These are phyloP conservation scores for Hygrocybe punicea DNA, from an alignment of 768 basidiomycete species.

Conservation along the genomic window DNA sequence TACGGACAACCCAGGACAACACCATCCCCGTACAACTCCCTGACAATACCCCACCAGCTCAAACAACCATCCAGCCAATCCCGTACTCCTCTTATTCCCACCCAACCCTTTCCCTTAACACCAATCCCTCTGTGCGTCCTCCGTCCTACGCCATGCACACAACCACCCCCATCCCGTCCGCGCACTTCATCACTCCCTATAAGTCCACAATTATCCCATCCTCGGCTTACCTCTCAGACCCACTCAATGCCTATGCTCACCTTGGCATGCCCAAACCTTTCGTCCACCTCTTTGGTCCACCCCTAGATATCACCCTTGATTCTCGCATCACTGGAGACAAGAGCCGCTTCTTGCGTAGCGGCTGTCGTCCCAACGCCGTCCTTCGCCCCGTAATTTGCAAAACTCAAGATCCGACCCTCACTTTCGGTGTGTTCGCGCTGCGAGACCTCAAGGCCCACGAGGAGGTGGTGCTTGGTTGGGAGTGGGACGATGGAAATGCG, in stretches of 20 bases:
- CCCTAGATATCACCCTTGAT: conserved; percentile 77
- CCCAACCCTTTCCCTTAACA: conserved; percentile 36
- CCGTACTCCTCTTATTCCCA: conserved; percentile 30
- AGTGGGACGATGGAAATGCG: conserved; percentile 92
- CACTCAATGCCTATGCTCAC: conserved; percentile 82
- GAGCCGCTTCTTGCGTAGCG: conserved; percentile 58
- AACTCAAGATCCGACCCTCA: conserved; percentile 36
- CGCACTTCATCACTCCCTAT: conserved; percentile 60
- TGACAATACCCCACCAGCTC: conserved; percentile 15
- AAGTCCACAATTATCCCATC: conserved; percentile 63
- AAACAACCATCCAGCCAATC: conserved; percentile 20
- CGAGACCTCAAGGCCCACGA: conserved; percentile 72
- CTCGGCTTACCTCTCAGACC: conserved; percentile 67
- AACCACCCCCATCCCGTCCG: conserved; percentile 50
- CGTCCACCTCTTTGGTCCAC: conserved; percentile 75
- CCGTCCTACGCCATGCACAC: conserved; percentile 67
- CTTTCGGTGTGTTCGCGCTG: conserved; percentile 79
- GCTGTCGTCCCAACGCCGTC: conserved; percentile 66
- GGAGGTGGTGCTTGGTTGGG: conserved; percentile 90
- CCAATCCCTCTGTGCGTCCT: conserved; percentile 46
- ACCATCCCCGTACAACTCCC: conserved; percentile 16
- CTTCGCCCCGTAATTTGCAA: conserved; percentile 50
- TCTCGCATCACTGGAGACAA: conserved; percentile 66
- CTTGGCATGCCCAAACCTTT: conserved; percentile 80
- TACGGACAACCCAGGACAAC: conserved; percentile 24